Conservation (phyloP, 1,139 yeast genomes). For the Komagataea norvegica region DNA sequence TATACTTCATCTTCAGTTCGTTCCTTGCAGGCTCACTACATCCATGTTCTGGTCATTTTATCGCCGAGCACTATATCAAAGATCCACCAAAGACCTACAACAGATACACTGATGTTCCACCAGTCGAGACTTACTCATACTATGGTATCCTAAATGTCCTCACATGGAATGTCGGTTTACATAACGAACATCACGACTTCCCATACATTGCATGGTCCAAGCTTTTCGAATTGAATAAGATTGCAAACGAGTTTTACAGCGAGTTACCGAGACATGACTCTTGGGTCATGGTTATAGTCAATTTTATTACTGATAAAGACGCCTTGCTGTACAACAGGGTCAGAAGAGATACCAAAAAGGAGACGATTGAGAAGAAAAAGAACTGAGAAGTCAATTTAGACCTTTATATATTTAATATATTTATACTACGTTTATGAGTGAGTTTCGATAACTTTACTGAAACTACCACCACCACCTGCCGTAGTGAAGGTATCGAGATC, state of each 20-base stretch:
- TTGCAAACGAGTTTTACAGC: constrained; percentile 79
- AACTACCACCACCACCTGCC: no score
- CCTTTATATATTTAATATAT: neutral
- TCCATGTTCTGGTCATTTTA: constrained; percentile 93
- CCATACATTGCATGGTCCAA: constrained; percentile 91
- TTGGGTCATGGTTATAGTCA: constrained; percentile 74
- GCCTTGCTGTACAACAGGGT: constrained; percentile 79
- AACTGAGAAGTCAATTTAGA: no score
- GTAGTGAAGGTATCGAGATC: no score
- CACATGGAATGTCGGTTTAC: constrained; percentile 93
- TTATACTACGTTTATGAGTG: neutral
- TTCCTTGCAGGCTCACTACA: constrained; percentile 89
- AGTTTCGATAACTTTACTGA: no score
- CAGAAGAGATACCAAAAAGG: constrained; percentile 41
- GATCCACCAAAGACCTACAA: constrained; percentile 46
- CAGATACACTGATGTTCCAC: constrained; percentile 24
- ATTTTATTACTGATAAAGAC: constrained; percentile 63
- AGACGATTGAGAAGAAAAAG: constrained; percentile 3
- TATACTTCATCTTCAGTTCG: constrained; percentile 69
- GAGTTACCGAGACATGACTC: constrained; percentile 74
- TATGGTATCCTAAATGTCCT: constrained; percentile 73
- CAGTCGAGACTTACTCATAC: constrained; percentile 75
- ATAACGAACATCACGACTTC: constrained; percentile 93
- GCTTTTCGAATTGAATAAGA: constrained; percentile 55
- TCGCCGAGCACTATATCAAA: constrained; percentile 87